These are phyloP conservation scores for Pistacia integerrima DNA, from an alignment of 345 rosid genomes.

Conservation along the genomic window DNA sequence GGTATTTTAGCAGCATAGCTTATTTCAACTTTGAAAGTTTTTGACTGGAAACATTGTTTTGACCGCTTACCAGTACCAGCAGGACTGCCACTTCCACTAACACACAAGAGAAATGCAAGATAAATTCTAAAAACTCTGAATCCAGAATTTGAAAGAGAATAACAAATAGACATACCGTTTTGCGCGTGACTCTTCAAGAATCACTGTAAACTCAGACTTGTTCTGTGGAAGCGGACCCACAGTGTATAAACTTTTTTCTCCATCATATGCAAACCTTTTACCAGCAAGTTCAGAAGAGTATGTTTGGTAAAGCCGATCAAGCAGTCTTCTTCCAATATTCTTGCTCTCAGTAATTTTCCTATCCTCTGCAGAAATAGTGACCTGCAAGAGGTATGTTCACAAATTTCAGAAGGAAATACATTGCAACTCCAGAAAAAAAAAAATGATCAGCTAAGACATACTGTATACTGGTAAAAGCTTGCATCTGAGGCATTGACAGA, in stretches of 20 bases:
- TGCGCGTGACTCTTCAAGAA: conserved; percentile 65
- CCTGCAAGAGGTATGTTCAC: conserved; percentile 44
- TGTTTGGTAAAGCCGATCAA: conserved; percentile 66
- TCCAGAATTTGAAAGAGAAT: conserved; percentile 8
- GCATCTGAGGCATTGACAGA: conserved; percentile 52
- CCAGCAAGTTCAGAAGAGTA: conserved; percentile 63
- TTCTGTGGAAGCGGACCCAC: conserved; percentile 77
- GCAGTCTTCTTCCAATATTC: conserved; percentile 69
- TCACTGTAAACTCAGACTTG: conserved; percentile 57
- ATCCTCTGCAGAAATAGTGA: conserved; percentile 61
- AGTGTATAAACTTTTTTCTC: conserved; percentile 71
- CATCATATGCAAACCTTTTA: conserved; percentile 79
- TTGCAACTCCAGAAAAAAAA: conserved; percentile 13
- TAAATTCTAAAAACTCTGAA: conserved; percentile 9
- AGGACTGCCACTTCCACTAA: conserved; percentile 44
- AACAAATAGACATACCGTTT: conserved; percentile 40
- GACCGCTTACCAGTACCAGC: conserved; percentile 48
- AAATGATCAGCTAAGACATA: conserved; percentile 37
- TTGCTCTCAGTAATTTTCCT: conserved; percentile 52
- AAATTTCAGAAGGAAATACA: conserved; percentile 10
- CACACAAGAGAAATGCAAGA: conserved; percentile 12
- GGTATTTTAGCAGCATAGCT: conserved; percentile 65
- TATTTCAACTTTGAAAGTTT: conserved; percentile 55
- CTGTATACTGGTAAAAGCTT: conserved; percentile 77
- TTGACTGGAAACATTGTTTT: conserved; percentile 55